These are phyloP conservation scores for Talaromyces verruculosus DNA, from an alignment of 2,329 filamentous ascomycete species.

Conservation along the genomic window DNA sequence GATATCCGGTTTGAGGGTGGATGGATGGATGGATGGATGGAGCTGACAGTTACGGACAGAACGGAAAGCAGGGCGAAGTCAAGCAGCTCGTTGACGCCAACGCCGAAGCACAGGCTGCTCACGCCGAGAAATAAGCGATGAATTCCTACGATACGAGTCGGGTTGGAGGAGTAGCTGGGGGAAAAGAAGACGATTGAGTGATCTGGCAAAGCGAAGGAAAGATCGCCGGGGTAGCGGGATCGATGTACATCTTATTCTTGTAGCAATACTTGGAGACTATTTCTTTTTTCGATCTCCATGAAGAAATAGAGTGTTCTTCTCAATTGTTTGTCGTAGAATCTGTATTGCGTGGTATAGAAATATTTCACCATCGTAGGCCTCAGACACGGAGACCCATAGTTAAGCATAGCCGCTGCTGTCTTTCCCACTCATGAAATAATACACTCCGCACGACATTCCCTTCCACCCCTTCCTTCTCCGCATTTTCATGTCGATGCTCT, in stretches of 20 bases:
- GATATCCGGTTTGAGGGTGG: background rate
- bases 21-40: background rate
- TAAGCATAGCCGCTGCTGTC: background rate
- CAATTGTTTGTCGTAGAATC: background rate
- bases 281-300: conserved; percentile 7
- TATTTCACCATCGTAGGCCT: background rate
- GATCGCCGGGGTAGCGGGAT: conserved; percentile 10
- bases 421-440: background rate
- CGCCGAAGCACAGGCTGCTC: conserved; percentile 48
- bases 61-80: conserved; percentile 90
- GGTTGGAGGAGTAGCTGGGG: background rate
- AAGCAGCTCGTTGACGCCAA: conserved; percentile 67
- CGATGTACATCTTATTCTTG: conserved; percentile 34
- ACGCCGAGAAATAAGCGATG: conserved; percentile 44
- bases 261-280: conserved; percentile 35
- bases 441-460: background rate
- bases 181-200: conserved; percentile 4
- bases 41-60: conserved; percentile 55
- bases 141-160: background rate
- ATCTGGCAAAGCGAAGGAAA: background rate
- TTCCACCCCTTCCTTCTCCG: background rate
- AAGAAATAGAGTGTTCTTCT: conserved; percentile 21
- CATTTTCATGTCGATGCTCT: conserved; percentile 6
- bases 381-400: conserved; percentile 3
- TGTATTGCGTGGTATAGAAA: background rate